A percentile compares a stretch with the other conserved stretches of the same genome.
phyloP scores from a whole-genome alignment of 306 rosid genomes.

The Purshia tridentata region DNA sequence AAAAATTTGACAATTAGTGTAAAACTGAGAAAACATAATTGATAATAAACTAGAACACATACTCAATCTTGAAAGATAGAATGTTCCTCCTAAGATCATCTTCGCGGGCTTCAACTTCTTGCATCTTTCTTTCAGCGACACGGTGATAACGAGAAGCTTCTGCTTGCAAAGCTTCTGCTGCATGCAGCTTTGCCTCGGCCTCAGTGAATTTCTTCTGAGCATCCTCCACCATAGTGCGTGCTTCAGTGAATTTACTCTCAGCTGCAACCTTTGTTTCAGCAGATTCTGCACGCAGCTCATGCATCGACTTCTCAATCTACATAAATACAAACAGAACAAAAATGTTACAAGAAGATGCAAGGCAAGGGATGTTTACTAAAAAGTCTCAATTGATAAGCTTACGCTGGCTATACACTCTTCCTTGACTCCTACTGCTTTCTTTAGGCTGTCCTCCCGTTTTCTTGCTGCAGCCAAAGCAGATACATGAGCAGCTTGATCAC shows the following conservation, averaged over 20 bases:
- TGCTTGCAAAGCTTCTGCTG: slow-evolving; percentile 70
- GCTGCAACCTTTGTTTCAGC: slow-evolving; percentile 95
- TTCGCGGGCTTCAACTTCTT: slow-evolving; percentile 89
- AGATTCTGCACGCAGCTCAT: slow-evolving; percentile 84
- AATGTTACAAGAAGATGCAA: not conserved
- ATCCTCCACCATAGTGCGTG: slow-evolving; percentile 56
- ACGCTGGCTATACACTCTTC: slow-evolving; percentile 94
- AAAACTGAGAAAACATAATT: not conserved
- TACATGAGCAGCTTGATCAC: slow-evolving; percentile 55
- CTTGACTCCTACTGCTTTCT: slow-evolving; percentile 72
- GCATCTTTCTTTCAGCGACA: slow-evolving; percentile 82
- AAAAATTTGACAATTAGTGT: not conserved
- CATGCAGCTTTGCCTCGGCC: slow-evolving; percentile 66
- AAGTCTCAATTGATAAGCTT: slow-evolving; percentile 38
- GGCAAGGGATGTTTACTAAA: not conserved
- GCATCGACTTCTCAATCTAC: slow-evolving; percentile 92
- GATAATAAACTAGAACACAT: slow-evolving; percentile 28
- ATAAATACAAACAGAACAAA: slow-evolving; percentile 8
- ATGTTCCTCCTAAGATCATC: slow-evolving; percentile 80
- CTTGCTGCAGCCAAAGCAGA: slow-evolving; percentile 71
- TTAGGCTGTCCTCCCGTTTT: slow-evolving; percentile 77
- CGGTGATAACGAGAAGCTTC: slow-evolving; percentile 67
- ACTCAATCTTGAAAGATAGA: slow-evolving; percentile 77
- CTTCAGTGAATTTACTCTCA: slow-evolving; percentile 74
- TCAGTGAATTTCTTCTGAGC: slow-evolving; percentile 63